These are phyloP conservation scores for Epichloe glyceriae DNA, from an alignment of 2,329 filamentous ascomycete species.

Conservation along the genomic window DNA sequence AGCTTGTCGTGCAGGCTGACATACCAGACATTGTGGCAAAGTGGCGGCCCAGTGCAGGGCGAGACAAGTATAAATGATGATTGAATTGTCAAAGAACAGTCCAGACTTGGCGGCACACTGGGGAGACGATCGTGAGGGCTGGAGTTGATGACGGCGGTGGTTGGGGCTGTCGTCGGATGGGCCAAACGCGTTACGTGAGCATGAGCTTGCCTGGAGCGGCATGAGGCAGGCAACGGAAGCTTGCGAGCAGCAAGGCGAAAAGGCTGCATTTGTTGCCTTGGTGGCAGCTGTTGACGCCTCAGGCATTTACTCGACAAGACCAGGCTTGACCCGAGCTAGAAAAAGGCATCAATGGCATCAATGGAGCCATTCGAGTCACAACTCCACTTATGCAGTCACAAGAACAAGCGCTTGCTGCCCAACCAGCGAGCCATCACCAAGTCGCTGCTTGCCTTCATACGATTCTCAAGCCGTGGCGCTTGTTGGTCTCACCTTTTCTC, in stretches of 20 bases:
- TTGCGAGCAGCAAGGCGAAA: conserved; percentile 20
- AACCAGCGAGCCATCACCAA: not conserved
- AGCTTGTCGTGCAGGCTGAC: conserved; percentile 10
- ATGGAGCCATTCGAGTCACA: not conserved
- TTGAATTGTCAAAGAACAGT: not conserved
- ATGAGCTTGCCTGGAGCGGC: conserved; percentile 33
- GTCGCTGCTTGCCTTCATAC: not conserved
- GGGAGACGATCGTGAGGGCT: conserved; percentile 4
- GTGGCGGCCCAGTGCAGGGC: conserved; percentile 10
- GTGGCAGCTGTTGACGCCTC: conserved; percentile 14
- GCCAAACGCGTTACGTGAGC: conserved; percentile 34
- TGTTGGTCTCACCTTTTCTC: not conserved
- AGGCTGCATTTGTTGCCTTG: conserved; percentile 23
- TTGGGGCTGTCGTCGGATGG: conserved; percentile 10
- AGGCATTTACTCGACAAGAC: conserved; percentile 12
- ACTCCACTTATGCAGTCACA: conserved; percentile 3
- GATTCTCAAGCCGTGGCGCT: not conserved
- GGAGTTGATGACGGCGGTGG: conserved; percentile 6
- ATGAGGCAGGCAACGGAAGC: conserved; percentile 11
- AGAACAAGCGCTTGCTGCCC: conserved; percentile 3
- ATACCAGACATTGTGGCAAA: conserved; percentile 39
- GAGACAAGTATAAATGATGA: not conserved
- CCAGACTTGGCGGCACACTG: conserved; percentile 1
- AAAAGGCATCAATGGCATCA: conserved; percentile 1
- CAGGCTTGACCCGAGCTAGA: too few relatives aligned